Percentiles rank a stretch among this genome's conserved stretches.
Evolutionary conservation across 208 protist species (phyloP).

Genomic region (Leishmania amazonensis): DNA sequence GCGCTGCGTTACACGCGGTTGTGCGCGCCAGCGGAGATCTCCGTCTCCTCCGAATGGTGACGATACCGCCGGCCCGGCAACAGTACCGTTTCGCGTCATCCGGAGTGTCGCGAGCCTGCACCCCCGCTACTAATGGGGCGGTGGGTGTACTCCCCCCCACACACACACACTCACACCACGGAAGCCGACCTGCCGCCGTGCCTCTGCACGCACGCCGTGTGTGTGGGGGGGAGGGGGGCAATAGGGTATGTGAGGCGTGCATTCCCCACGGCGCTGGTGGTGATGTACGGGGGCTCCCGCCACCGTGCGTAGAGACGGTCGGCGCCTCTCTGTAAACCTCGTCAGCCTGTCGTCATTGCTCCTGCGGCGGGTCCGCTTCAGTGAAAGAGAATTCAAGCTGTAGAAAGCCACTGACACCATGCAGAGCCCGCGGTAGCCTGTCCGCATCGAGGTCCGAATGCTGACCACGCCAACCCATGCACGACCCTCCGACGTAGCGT

Average conservation of each 20-base stretch:
- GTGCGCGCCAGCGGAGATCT: too few relatives aligned
- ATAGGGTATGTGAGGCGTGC: background rate
- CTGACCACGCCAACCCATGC: background rate
- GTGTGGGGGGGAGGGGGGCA: background rate
- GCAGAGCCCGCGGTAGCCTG: background rate
- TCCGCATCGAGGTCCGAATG: background rate
- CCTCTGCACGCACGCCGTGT: background rate
- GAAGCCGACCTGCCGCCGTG: background rate
- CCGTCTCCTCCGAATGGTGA: background rate
- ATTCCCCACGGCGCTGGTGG: background rate
- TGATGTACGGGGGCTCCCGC: background rate
- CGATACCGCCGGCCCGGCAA: background rate
- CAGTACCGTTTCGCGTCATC: background rate
- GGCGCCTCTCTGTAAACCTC: background rate
- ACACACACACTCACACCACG: background rate
- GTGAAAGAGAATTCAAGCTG: background rate
- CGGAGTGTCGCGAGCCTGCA: background rate
- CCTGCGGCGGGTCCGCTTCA: background rate
- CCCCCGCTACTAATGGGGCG: background rate
- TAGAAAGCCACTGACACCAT: background rate
- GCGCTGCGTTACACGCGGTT: too few relatives aligned
- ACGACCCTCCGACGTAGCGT: background rate
- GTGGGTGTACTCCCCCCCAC: background rate
- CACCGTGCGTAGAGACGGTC: background rate
- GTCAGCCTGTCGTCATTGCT: background rate